Base-by-base conservation (phyloP, 2,329 filamentous ascomycete species). In the Colletotrichum tanaceti region DNA sequence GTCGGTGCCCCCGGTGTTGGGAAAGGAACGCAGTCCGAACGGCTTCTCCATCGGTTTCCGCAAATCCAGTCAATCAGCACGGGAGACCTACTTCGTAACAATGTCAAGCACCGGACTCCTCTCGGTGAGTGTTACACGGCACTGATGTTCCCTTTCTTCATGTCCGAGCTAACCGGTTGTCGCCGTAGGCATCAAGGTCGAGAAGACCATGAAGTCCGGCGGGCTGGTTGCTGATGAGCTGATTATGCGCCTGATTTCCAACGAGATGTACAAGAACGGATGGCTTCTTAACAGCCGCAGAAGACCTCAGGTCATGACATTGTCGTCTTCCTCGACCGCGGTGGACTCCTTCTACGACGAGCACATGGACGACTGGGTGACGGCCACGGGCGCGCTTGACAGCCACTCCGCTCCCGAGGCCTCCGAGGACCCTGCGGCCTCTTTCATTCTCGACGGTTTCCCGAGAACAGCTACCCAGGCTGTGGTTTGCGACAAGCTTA, bases 1-100 rank as follows among this genome's bases (percentile, higher is more conserved):
- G 89, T 99, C 74, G 96, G 96, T 74, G 94, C 95, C 60, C 96
- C 96, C n/a, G 94, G 94, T 67, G 96, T 97, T 65, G 96, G 96
- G 71, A 99, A 99, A 80, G 96, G 95, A 71, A 99, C 96, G 3
- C 96, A 99, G 83, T 93, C 93, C 59, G 93, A 97, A 79, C 90
- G 96, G 70, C 85, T 99, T 71, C 90, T 98, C 73, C 85, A 90
- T 73, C 90, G 92, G 73, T 99, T 96, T 77, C 93, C 94, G 4
- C 92, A 98, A 76, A 85, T 99, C 54, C 91, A 93, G 61, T 91
- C 94, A 20, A 95, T 99, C 79, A 97, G 93, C 80, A 97, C 96
- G 4, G 96, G 96, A 70, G 95, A 99, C 79, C 84, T 99, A 18
- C 83, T 99, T 67, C 91, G 96, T 71, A 90, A 93, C 77, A 97